phyloP scores from a whole-genome alignment of 345 rosid species.

The Draba incana region DNA sequence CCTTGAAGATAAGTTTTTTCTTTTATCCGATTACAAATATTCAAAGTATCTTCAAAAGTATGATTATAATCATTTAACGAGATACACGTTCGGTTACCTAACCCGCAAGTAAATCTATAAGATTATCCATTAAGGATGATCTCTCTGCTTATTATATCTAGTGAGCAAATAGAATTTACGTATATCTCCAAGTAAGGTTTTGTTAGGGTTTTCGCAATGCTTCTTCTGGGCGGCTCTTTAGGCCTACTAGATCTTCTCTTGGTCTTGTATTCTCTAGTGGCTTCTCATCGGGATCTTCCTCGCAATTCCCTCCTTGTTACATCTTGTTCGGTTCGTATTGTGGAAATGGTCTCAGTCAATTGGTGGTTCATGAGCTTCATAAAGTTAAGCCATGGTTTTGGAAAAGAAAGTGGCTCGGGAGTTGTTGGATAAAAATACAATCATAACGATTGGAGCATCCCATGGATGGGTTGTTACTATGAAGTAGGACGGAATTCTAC shows the following conservation, averaged over 20 bases:
- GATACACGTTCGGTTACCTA: no score
- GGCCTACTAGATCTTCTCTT: not conserved
- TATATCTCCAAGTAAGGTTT: no score
- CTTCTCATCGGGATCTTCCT: slow-evolving; percentile 5
- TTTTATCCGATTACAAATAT: no score
- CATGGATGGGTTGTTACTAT: not conserved
- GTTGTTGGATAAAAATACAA: not conserved
- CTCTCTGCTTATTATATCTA: no score
- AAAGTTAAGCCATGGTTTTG: accelerated
- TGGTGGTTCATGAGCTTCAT: not conserved
- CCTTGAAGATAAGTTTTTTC: no score
- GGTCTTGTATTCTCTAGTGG: not conserved
- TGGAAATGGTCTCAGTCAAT: not conserved
- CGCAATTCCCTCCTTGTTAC: not conserved
- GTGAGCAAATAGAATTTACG: no score
- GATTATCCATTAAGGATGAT: no score
- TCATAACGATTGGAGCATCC: not conserved
- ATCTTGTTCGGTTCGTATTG: not conserved
- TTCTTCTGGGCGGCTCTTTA: not conserved
- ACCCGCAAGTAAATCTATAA: no score
- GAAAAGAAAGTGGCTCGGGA: not conserved
- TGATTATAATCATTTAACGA: no score
- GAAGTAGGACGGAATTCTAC: not conserved
- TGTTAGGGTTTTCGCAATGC: no score
- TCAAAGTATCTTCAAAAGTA: no score